Percentiles rank a stretch among this genome's conserved stretches.
Evolutionary conservation across 768 basidiomycete genomes (phyloP).

Genomic region (Infundibulicybe gibba): DNA sequence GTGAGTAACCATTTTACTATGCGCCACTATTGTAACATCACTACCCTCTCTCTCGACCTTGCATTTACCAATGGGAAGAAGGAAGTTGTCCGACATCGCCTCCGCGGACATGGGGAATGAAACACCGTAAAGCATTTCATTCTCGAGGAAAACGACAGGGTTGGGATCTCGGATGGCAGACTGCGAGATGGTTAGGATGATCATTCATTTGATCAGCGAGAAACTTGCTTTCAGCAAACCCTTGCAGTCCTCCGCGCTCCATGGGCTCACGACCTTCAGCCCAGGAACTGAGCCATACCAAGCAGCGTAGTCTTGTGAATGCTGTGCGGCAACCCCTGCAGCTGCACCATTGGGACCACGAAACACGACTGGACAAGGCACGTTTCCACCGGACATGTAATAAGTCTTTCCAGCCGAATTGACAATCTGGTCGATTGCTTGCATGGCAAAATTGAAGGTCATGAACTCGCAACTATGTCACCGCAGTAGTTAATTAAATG

Average conservation of each 20-base stretch:
- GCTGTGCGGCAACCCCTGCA: conserved; percentile 93
- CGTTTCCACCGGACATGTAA: conserved; percentile 99
- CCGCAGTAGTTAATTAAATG: conserved; percentile 10
- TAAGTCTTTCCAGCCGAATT: conserved; percentile 99
- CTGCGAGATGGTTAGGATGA: conserved; percentile 30
- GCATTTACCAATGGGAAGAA: conserved; percentile 95
- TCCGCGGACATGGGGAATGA: conserved; percentile 95
- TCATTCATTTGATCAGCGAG: background rate
- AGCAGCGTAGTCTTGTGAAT: conserved; percentile 95
- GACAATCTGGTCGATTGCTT: conserved; percentile 99
- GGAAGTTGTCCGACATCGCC: conserved; percentile 93
- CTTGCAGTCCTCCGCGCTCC: conserved; percentile 99
- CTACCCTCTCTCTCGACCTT: conserved; percentile 92
- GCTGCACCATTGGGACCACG: conserved; percentile 99
- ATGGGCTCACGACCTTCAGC: conserved; percentile 96
- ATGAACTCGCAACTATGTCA: conserved; percentile 90
- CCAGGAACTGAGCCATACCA: conserved; percentile 95
- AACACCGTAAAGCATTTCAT: conserved; percentile 98
- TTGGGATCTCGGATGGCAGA: conserved; percentile 97
- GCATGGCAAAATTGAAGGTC: conserved; percentile 99
- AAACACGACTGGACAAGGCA: conserved; percentile 98
- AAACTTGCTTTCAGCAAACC: conserved; percentile 84
- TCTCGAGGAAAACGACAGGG: conserved; percentile 98
- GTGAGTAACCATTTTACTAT: conserved; percentile 98
- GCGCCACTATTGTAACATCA: conserved; percentile 95